Evolutionary conservation across 2,329 filamentous ascomycete genomes (phyloP).

Genomic region (Talaromyces atroroseus): DNA sequence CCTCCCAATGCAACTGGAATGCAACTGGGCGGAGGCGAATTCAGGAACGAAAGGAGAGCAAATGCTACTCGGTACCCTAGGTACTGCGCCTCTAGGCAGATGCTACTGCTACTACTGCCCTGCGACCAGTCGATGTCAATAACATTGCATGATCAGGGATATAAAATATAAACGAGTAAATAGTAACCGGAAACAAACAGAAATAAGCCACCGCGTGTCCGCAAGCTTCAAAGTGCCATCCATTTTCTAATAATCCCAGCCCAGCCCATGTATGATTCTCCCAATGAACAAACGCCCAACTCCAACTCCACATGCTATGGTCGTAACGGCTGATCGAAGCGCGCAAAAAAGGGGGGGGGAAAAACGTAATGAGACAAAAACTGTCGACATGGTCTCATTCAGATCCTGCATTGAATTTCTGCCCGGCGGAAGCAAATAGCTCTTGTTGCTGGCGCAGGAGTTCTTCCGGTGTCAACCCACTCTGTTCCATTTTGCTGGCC

Average conservation of each 20-base stretch:
- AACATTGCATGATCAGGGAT: background rate
- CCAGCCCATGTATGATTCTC: background rate
- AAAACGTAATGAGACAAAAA: background rate
- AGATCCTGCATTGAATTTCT: slow-evolving; percentile 56
- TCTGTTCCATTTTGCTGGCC: slow-evolving; percentile 93
- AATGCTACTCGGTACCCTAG: too few relatives aligned
- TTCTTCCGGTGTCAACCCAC: slow-evolving; percentile 85
- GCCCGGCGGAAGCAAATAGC: slow-evolving; percentile 76
- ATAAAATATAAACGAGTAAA: background rate
- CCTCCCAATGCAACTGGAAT: too few relatives aligned
- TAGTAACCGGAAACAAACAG: background rate
- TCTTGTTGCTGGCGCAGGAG: slow-evolving; percentile 84
- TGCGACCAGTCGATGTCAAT: too few relatives aligned
- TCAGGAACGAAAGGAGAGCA: too few relatives aligned
- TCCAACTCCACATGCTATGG: slow-evolving; percentile 11
- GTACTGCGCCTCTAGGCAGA: too few relatives aligned
- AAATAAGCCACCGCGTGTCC: too few relatives aligned
- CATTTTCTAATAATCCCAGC: background rate
- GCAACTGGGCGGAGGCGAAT: too few relatives aligned
- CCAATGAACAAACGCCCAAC: background rate
- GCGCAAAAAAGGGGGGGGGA: too few relatives aligned
- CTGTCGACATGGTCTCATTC: background rate
- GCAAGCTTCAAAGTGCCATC: background rate
- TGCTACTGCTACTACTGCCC: too few relatives aligned
- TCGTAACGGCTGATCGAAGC: slow-evolving; percentile 7